These are phyloP conservation scores for Phytomonas sp. DNA, from an alignment of 208 protist species.

Conservation along the genomic window DNA sequence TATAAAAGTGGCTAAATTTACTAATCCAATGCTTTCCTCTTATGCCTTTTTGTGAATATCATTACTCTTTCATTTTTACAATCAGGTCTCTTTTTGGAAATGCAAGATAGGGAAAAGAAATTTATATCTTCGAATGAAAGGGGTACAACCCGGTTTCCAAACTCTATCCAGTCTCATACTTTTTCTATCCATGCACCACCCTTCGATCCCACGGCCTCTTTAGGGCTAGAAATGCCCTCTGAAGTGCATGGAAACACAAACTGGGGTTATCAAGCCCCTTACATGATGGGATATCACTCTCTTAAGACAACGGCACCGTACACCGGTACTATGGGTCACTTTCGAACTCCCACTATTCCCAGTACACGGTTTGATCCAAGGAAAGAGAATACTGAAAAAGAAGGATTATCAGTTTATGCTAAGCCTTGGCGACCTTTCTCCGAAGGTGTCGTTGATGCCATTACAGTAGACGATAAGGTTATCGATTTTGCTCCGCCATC, in stretches of 20 bases:
- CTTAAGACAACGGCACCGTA: background rate
- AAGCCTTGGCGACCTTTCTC: conserved; percentile 28
- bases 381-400: conserved; percentile 11
- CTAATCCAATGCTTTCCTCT: background rate
- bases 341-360: background rate
- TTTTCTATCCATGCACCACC: background rate
- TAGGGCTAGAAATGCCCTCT: background rate
- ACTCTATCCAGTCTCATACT: background rate
- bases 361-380: background rate
- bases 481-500: conserved; percentile 9
- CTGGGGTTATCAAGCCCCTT: background rate
- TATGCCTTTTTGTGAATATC: background rate
- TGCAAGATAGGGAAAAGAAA: background rate
- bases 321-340: background rate
- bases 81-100: background rate
- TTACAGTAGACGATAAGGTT: conserved; percentile 14
- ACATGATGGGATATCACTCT: background rate
- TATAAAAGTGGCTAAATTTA: background rate
- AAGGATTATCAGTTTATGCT: conserved; percentile 20
- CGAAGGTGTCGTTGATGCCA: conserved; percentile 9
- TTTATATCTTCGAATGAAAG: background rate
- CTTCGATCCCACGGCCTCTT: background rate
- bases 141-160: background rate
- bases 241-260: background rate
- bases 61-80: background rate